Evolutionary conservation across 257 asterid species (phyloP).

Genomic region (Forsythia viridissima): DNA sequence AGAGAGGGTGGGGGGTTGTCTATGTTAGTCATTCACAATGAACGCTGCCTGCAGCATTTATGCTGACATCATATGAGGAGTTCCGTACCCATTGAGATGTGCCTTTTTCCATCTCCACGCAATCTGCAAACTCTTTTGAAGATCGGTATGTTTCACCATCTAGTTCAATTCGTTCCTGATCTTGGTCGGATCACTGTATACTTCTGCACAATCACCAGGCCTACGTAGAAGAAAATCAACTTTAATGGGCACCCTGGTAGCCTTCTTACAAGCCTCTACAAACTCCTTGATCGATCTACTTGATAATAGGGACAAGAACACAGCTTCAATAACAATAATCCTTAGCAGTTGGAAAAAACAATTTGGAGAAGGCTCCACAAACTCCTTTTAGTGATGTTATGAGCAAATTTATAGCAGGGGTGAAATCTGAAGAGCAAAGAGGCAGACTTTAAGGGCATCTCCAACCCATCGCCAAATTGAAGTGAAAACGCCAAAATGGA

Average conservation of each 20-base stretch:
- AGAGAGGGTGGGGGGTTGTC: not conserved
- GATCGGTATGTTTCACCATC: constrained; percentile 76
- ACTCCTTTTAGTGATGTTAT: no score
- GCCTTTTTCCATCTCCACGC: constrained; percentile 99
- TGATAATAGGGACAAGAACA: constrained; percentile 25
- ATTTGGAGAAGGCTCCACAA: not conserved
- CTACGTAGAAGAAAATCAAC: constrained; percentile 84
- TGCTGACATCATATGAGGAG: constrained; percentile 42
- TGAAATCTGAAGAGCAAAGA: not conserved
- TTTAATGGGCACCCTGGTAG: constrained; percentile 76
- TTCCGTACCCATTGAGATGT: constrained; percentile 64
- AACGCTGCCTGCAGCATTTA: constrained; percentile 26
- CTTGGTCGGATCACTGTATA: constrained; percentile 78
- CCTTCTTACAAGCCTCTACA: constrained; percentile 92
- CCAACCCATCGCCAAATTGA: no score
- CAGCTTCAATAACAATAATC: constrained; percentile 9
- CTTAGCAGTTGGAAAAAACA: not conserved
- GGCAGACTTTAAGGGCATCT: constrained; percentile 63
- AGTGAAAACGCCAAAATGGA: no score
- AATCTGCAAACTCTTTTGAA: constrained; percentile 61
- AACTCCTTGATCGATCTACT: constrained; percentile 96
- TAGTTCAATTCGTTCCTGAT: constrained; percentile 74
- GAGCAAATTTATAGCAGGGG: not conserved
- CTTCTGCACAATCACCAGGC: constrained; percentile 96
- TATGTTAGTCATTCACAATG: not conserved